phyloP scores from a whole-genome alignment of 2,329 filamentous ascomycete species.

The Endothia cerciana region DNA sequence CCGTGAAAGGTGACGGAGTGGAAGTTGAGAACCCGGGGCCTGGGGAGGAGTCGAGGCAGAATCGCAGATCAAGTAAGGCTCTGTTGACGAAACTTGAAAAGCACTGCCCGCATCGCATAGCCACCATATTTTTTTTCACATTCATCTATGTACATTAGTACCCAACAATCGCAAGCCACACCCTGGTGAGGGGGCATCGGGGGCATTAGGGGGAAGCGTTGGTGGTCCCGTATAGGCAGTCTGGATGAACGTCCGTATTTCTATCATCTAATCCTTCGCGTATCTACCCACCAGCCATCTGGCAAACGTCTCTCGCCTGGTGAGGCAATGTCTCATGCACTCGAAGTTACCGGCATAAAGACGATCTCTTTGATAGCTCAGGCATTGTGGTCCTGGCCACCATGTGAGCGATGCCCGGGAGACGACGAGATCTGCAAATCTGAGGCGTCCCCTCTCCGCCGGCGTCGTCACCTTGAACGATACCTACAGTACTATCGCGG shows the following conservation, averaged over 20 bases:
- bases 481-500: neutral
- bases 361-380: neutral
- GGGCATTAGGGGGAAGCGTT: too few relatives aligned
- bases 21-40: neutral
- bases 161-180: neutral
- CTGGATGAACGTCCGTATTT: too few relatives aligned
- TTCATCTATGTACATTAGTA: neutral
- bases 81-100: neutral
- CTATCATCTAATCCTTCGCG: too few relatives aligned
- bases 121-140: neutral
- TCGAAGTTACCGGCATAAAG: neutral
- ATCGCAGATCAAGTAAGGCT: neutral
- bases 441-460: neutral
- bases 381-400: neutral
- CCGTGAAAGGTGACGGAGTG: too few relatives aligned
- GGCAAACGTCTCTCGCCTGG: neutral
- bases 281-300: neutral
- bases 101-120: too few relatives aligned
- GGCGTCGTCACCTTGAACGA: neutral
- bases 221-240: too few relatives aligned
- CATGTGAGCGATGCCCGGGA: neutral
- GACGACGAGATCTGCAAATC: neutral
- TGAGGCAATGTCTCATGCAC: neutral
- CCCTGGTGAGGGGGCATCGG: too few relatives aligned
- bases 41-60: neutral